Evolutionary conservation across 345 rosid genomes (phyloP).

Genomic region (Theobroma cacao): DNA sequence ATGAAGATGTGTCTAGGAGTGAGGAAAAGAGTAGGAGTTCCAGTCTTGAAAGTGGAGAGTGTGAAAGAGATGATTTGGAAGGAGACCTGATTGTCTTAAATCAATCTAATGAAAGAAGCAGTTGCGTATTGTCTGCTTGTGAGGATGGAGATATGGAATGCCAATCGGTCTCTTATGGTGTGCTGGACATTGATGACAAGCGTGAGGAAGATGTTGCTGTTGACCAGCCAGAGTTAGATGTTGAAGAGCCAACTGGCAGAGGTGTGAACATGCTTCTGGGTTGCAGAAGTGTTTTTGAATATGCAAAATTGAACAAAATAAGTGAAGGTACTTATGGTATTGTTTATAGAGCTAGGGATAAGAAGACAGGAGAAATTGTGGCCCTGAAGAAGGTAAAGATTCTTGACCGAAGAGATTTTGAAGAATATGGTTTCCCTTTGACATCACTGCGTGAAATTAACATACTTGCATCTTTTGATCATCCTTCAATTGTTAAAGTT

Average conservation of each 20-base stretch:
- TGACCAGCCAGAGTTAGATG: constrained; percentile 20
- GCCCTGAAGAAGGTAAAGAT: constrained; percentile 86
- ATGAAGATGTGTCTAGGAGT: constrained; percentile 22
- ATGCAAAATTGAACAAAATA: constrained; percentile 71
- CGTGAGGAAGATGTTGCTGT: constrained; percentile 18
- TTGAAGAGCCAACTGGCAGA: constrained; percentile 35
- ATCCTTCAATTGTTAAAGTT: constrained; percentile 72
- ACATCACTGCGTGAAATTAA: constrained; percentile 87
- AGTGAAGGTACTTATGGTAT: constrained; percentile 88
- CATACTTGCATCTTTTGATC: constrained; percentile 67
- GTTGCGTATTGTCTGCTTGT: constrained; percentile 18
- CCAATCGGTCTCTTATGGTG: constrained; percentile 27
- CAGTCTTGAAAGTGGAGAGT: constrained; percentile 51
- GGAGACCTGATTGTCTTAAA: constrained; percentile 24
- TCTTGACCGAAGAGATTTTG: constrained; percentile 58
- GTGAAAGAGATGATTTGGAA: constrained; percentile 31
- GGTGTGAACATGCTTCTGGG: constrained; percentile 55
- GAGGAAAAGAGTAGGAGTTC: constrained; percentile 24
- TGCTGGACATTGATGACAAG: constrained; percentile 24
- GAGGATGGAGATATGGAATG: constrained; percentile 26
- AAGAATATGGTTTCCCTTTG: constrained; percentile 74
- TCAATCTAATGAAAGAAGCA: constrained; percentile 31
- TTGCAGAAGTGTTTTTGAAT: constrained; percentile 66
- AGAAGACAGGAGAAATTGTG: constrained; percentile 60
- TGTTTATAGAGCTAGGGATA: constrained; percentile 78